A percentile compares a stretch with the other conserved stretches of the same genome.
phyloP scores from a whole-genome alignment of 176 grass and related monocot genomes.

The Urochloa ruziziensis region DNA sequence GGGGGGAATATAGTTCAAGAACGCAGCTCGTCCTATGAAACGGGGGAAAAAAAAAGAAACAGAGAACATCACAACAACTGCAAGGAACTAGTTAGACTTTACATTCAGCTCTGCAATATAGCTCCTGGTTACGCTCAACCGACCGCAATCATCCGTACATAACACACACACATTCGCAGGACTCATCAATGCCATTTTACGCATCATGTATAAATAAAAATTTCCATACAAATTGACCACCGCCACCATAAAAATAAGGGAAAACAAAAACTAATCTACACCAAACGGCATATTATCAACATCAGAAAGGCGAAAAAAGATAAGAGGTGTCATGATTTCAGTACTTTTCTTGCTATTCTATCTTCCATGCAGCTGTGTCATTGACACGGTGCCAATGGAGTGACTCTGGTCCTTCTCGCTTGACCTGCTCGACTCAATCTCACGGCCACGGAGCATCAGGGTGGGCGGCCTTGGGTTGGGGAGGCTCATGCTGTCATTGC shows the following conservation, averaged over 20 bases:
- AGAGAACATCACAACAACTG: too few species aligned
- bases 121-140: too few species aligned
- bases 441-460: conserved; percentile 41
- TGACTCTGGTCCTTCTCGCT: conserved; percentile 47
- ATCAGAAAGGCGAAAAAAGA: not conserved
- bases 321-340: not conserved
- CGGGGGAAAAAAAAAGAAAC: too few species aligned
- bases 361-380: conserved; percentile 64
- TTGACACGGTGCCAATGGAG: conserved; percentile 37
- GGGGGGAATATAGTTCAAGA: too few species aligned
- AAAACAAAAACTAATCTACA: conserved; percentile 12
- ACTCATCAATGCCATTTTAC: conserved; percentile 1
- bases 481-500: conserved; percentile 32
- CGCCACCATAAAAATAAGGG: not conserved
- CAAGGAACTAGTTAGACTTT: too few species aligned
- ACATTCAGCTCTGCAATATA: too few species aligned
- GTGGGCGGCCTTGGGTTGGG: conserved; percentile 62
- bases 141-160: too few species aligned
- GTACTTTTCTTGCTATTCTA: conserved; percentile 26
- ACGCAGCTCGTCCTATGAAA: too few species aligned
- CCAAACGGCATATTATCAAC: not conserved
- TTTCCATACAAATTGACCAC: not conserved
- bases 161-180: not conserved
- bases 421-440: conserved; percentile 26
- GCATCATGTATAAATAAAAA: not conserved